These are phyloP conservation scores for Viola odorata DNA, from an alignment of 345 rosid genomes.

Conservation along the genomic window DNA sequence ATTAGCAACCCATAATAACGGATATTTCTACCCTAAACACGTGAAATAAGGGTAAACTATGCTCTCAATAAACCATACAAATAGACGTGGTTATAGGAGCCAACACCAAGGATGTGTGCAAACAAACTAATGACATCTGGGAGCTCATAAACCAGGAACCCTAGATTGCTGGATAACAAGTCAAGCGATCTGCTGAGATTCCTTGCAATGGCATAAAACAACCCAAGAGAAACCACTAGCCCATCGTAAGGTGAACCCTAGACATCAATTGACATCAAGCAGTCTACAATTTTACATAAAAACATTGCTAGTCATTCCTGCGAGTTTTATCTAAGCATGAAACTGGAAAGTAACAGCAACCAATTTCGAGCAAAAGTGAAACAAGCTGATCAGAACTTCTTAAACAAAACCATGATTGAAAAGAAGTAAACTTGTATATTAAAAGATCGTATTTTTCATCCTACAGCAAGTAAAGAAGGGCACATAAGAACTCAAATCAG, in stretches of 20 bases:
- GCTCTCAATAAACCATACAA: not conserved
- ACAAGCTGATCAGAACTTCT: slow-evolving; percentile 10
- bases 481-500: slow-evolving; percentile 6
- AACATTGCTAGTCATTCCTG: no score
- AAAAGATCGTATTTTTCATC: no score
- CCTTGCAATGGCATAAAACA: not conserved
- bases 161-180: not conserved
- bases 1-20: not conserved
- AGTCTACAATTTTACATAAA: not conserved
- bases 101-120: not conserved
- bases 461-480: slow-evolving; percentile 2
- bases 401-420: slow-evolving; percentile 12
- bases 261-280: not conserved
- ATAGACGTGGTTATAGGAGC: not conserved
- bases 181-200: not conserved
- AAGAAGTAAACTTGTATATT: not conserved
- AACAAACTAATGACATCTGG: not conserved
- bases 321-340: no score
- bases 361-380: not conserved
- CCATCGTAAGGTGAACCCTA: not conserved
- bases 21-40: not conserved
- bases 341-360: not conserved
- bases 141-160: not conserved
- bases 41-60: not conserved
- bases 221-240: not conserved